phyloP scores from a whole-genome alignment of 139 green algal genomes.

The Yamagishiella unicocca region DNA sequence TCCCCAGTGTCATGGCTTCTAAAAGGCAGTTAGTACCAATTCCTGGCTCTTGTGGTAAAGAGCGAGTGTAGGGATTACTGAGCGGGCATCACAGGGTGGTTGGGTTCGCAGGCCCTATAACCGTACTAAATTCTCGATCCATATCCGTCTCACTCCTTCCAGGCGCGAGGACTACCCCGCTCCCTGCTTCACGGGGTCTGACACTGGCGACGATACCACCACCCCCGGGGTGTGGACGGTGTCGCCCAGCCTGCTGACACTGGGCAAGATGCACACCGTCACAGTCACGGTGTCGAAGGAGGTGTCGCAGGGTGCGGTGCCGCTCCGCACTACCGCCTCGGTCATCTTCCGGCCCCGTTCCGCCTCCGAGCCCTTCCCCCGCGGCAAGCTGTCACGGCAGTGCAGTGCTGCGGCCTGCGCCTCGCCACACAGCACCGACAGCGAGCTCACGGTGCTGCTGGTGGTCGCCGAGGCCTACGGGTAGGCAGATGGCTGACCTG shows the following conservation, averaged over 20 bases:
- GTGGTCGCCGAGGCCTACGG: not conserved
- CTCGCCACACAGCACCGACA: constrained; percentile 15
- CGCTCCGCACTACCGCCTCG: not conserved
- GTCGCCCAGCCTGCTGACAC: not conserved
- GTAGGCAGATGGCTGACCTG: too few species aligned
- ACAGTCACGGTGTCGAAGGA: constrained; percentile 24
- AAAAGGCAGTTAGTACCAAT: too few species aligned
- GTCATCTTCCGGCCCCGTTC: not conserved
- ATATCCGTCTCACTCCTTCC: not conserved
- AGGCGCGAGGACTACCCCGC: constrained; percentile 24
- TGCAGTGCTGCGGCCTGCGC: not conserved
- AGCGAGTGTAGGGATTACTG: too few species aligned
- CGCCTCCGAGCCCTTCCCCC: not conserved
- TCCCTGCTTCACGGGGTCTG: constrained; percentile 10
- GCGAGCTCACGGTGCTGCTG: not conserved
- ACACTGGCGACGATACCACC: not conserved
- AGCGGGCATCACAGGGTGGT: too few species aligned
- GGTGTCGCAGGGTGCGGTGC: not conserved
- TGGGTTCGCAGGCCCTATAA: too few species aligned
- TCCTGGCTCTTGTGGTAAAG: too few species aligned
- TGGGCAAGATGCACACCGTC: not conserved
- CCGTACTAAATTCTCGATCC: too few species aligned
- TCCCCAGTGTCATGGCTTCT: too few species aligned
- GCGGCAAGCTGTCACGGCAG: constrained; percentile 12
- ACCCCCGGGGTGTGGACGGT: not conserved